Base-by-base conservation (phyloP, 495 filamentous ascomycete genomes). In the Chaetomidium leptoderma region DNA sequence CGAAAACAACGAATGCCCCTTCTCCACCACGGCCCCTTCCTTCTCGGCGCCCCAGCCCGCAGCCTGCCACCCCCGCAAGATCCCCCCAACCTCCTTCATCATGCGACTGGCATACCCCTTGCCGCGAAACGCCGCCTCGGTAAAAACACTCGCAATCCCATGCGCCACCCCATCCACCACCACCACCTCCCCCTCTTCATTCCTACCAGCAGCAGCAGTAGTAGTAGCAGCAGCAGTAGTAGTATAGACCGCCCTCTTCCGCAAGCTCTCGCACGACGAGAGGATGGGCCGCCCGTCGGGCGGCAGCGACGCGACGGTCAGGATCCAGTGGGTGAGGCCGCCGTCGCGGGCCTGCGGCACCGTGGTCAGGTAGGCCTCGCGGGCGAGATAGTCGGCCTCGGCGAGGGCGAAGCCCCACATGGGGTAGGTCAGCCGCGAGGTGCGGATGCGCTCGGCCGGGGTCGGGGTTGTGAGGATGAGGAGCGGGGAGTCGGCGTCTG, bases 61-160 rank as follows among this genome's bases (percentile, higher is more conserved):
- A 10, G 49, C 60, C 55, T 74, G 74, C 75, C 75, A 76, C 3
- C 30, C 53, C 32, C 60, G 33, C 53, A 79, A 52, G 43, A 27
- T 37, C 4, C 16, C 35, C 0, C 67, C 82, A n/a, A 84, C 51
- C 62, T 84, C 71, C 17, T 29, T 63, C 68, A 78, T 71, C 80
- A 81, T 81, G 43, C 90, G 76, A 52, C 79, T 80, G 0, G 89
- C 91, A 70, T 96, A 97, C 19, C 91, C 89, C 47, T 79, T 81
- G 9, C 88, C 86, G 58, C 93, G 71, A 63, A 81, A 86, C 62
- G 83, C 75, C 1, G 82, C 79, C 16, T 89, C 83, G 37, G 86
- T 90, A 71, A 91, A 97, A 1, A 98, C 93, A 59, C 88, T 91
- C 14, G 87, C 91, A 39, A 98, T 81, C 9, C 89, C 89, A 71